Conservation (phyloP, 768 basidiomycete species). For the Termitomyces sp. region DNA sequence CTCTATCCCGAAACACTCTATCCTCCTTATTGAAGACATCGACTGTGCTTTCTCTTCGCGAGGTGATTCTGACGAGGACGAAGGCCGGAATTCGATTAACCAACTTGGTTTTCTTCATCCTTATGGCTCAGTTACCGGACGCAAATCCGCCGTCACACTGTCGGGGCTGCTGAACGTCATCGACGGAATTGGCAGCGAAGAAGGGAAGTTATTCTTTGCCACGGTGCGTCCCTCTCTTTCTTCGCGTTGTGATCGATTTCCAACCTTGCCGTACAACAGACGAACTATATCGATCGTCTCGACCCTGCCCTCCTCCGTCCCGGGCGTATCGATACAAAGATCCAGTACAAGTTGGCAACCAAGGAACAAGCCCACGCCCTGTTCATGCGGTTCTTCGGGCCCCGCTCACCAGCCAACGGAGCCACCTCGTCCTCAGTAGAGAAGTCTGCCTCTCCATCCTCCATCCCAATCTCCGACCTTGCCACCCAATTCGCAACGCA, state of each 20-base stretch:
- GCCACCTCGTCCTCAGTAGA: not conserved
- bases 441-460: not conserved
- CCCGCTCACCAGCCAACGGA: not conserved
- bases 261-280: slow-evolving; percentile 22
- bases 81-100: not conserved
- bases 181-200: slow-evolving; percentile 57
- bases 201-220: slow-evolving; percentile 57
- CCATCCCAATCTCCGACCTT: slow-evolving; percentile 24
- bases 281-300: slow-evolving; percentile 50
- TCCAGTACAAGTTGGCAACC: slow-evolving; percentile 46
- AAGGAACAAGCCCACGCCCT: slow-evolving; percentile 39
- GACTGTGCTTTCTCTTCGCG: slow-evolving; percentile 53
- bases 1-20: slow-evolving; percentile 44
- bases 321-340: slow-evolving; percentile 50
- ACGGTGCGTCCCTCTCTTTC: slow-evolving; percentile 31
- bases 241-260: not conserved
- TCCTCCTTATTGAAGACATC: slow-evolving; percentile 56
- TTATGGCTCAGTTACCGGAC: not conserved
- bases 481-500: slow-evolving; percentile 33
- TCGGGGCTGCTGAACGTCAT: slow-evolving; percentile 54
- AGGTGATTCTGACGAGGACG: slow-evolving; percentile 30
- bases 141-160: slow-evolving; percentile 38
- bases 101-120: slow-evolving; percentile 8
- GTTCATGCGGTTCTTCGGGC: slow-evolving; percentile 44
- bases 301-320: slow-evolving; percentile 53